Evolutionary conservation across 129 eudicot genomes (phyloP).

Genomic region (Mikania micrantha): DNA sequence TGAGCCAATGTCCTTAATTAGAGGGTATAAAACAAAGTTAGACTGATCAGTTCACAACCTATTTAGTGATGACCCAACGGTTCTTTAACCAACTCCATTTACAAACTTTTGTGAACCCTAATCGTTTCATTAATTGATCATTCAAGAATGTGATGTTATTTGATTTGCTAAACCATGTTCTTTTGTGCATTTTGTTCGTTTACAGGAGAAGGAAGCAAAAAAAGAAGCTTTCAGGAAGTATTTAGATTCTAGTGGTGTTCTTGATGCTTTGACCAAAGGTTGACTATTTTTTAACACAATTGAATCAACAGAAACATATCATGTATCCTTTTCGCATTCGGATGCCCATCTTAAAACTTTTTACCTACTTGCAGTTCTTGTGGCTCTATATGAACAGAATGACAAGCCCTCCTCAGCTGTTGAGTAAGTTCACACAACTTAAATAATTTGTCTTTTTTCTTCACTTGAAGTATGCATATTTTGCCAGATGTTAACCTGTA

Average conservation of each 20-base stretch:
- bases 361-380: constrained; percentile 52
- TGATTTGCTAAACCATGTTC: not conserved
- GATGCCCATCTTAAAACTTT: not conserved
- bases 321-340: not conserved
- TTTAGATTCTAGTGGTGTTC: constrained; percentile 86
- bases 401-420: constrained; percentile 86
- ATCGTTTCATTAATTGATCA: not conserved
- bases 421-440: constrained; percentile 56
- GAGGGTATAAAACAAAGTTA: not conserved
- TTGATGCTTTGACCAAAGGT: constrained; percentile 95
- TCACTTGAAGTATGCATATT: not conserved
- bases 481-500: not conserved
- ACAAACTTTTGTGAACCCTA: not conserved
- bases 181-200: constrained; percentile 15
- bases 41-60: not conserved
- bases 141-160: not conserved
- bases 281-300: not conserved
- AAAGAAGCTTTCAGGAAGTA: constrained; percentile 93
- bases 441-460: not conserved
- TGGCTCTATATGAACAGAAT: constrained; percentile 86
- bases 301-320: not conserved
- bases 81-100: not conserved
- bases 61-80: not conserved
- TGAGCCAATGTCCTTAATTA: not conserved
- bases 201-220: constrained; percentile 84